Conservation (phyloP, 805 yeast species). For the Clavispora vitiphila region DNA sequence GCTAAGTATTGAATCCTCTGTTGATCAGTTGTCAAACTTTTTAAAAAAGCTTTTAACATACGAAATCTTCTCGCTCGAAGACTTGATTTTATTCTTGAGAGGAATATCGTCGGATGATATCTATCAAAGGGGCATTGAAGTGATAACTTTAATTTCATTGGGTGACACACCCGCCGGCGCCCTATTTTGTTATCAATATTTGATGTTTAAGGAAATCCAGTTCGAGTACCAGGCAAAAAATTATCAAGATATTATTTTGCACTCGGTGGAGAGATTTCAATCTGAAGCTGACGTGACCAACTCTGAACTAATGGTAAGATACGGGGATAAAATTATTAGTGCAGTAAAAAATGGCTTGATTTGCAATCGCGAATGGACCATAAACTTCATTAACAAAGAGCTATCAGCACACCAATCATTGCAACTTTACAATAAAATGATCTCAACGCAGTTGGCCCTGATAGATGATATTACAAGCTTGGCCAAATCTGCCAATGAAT, state of each 20-base stretch:
- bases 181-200: conserved; percentile 7
- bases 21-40: background rate
- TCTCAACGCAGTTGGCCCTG: background rate
- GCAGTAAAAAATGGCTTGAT: conserved; percentile 13
- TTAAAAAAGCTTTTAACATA: background rate
- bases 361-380: conserved; percentile 15
- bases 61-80: background rate
- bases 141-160: background rate
- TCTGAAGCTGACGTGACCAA: background rate
- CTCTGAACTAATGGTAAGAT: conserved; percentile 3
- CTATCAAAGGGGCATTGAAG: background rate
- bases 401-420: conserved; percentile 16
- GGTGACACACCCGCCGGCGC: background rate
- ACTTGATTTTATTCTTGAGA: background rate
- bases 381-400: conserved; percentile 18
- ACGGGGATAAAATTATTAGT: conserved; percentile 6
- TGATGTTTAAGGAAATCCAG: conserved; percentile 12
- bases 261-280: conserved; percentile 11
- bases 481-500: conserved; percentile 23
- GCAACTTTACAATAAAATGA: conserved; percentile 15
- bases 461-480: conserved; percentile 15
- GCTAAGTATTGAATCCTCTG: background rate
- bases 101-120: background rate
- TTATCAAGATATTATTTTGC: conserved; percentile 8
- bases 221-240: conserved; percentile 10